A percentile compares a stretch with the other conserved stretches of the same genome.
Conservation (phyloP, 148 eudicot species). For the Salicornia ramosissima region DNA sequence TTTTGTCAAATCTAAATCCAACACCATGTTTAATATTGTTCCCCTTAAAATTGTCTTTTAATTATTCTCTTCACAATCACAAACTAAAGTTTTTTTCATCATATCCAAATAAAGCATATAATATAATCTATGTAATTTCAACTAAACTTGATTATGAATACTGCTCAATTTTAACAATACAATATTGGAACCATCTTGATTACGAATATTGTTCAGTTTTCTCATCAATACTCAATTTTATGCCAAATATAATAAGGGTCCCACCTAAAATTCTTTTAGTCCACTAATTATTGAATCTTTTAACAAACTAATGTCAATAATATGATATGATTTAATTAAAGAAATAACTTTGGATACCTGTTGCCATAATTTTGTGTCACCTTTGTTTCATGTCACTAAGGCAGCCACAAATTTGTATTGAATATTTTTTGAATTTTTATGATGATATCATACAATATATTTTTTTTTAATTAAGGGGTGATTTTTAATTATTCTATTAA, state of each 20-base stretch:
- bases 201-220: conserved; percentile 3
- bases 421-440: conserved; percentile 1
- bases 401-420: conserved; percentile 20
- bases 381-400: conserved; percentile 16
- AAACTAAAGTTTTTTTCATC: neutral
- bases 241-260: conserved; percentile 1
- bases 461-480: neutral
- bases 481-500: conserved; percentile 18
- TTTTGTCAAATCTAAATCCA: conserved; percentile 8
- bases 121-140: conserved; percentile 1
- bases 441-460: conserved; percentile 18
- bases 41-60: neutral
- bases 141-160: neutral
- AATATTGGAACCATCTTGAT: conserved; percentile 5
- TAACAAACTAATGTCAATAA: conserved; percentile 6
- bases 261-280: conserved; percentile 9
- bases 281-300: conserved; percentile 22
- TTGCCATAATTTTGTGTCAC: conserved; percentile 7
- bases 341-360: conserved; percentile 1
- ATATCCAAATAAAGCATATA: neutral
- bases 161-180: too few species aligned
- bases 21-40: neutral
- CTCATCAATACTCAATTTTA: neutral
- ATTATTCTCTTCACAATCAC: neutral
- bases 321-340: neutral